Conservation (phyloP, 805 yeast species). For the Brettanomyces anomalus region DNA sequence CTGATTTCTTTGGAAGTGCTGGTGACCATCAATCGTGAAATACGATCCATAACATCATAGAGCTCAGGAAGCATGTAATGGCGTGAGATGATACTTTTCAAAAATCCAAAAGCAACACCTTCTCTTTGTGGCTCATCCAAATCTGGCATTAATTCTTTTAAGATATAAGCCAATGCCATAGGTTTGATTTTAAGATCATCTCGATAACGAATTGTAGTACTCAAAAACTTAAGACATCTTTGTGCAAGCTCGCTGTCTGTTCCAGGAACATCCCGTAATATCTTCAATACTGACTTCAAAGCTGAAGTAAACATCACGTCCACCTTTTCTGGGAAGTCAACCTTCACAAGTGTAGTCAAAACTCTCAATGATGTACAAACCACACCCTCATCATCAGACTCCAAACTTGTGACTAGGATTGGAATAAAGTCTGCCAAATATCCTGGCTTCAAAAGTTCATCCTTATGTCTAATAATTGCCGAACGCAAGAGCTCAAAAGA, state of each 20-base stretch:
- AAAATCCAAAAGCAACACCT: slow-evolving; percentile 77
- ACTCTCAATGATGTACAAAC: slow-evolving; percentile 58
- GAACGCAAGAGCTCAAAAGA: slow-evolving; percentile 68
- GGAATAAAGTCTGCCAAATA: slow-evolving; percentile 73
- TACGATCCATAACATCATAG: slow-evolving; percentile 77
- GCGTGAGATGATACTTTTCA: slow-evolving; percentile 68
- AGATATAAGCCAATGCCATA: slow-evolving; percentile 61
- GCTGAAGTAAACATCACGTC: slow-evolving; percentile 46
- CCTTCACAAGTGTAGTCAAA: slow-evolving; percentile 46
- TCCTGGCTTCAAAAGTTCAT: slow-evolving; percentile 41
- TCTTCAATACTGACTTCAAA: slow-evolving; percentile 49
- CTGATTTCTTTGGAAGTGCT: slow-evolving; percentile 78
- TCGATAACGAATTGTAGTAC: slow-evolving; percentile 63
- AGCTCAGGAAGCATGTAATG: slow-evolving; percentile 78
- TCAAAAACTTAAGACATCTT: slow-evolving; percentile 62
- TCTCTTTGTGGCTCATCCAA: slow-evolving; percentile 84
- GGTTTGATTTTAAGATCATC: slow-evolving; percentile 58
- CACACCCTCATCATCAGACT: slow-evolving; percentile 70
- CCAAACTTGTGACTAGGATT: slow-evolving; percentile 48
- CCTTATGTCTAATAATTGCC: slow-evolving; percentile 55
- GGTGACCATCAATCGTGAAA: slow-evolving; percentile 80
- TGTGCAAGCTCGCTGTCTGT: slow-evolving; percentile 78
- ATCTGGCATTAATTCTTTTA: slow-evolving; percentile 73
- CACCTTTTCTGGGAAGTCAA: slow-evolving; percentile 53
- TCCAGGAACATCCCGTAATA: slow-evolving; percentile 67